These are phyloP conservation scores for Remersonia thermophila DNA, from an alignment of 2,329 filamentous ascomycete genomes.

Conservation along the genomic window DNA sequence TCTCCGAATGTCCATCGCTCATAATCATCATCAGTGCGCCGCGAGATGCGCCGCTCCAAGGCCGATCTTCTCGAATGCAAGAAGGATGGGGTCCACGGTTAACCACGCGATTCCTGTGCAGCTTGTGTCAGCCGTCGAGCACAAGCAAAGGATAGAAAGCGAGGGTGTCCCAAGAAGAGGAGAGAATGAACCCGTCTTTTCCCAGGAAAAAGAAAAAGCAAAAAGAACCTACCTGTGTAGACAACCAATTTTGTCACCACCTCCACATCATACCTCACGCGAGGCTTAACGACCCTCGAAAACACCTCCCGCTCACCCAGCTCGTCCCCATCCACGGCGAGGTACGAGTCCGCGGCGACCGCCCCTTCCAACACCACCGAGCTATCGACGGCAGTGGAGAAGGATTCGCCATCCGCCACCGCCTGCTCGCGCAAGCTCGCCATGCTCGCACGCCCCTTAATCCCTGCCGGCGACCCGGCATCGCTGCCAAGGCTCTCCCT, in stretches of 20 bases:
- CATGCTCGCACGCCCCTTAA: background rate
- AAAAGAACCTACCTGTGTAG: conserved; percentile 55
- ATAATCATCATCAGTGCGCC: too few species aligned
- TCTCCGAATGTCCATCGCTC: too few species aligned
- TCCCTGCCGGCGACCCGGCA: conserved; percentile 27
- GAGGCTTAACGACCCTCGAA: conserved; percentile 66
- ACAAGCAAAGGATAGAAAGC: background rate
- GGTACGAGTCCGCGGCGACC: conserved; percentile 22
- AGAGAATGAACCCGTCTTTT: too few species aligned
- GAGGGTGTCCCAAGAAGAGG: too few species aligned
- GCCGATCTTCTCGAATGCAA: conserved; percentile 54
- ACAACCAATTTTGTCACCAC: conserved; percentile 94
- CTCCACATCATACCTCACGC: conserved; percentile 95
- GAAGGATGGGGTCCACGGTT: conserved; percentile 61
- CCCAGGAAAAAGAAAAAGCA: too few species aligned
- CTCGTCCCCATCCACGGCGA: conserved; percentile 34
- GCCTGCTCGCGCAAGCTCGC: conserved; percentile 61
- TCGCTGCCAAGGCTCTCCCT: conserved; percentile 44
- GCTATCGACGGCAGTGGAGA: too few species aligned
- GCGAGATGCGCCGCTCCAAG: conserved; percentile 30
- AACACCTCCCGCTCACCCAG: conserved; percentile 70
- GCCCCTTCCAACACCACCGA: too few species aligned
- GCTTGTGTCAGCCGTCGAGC: conserved; percentile 11
- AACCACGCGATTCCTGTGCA: conserved; percentile 62
- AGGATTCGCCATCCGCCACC: conserved; percentile 36